Base-by-base conservation (phyloP, 768 basidiomycete species). In the Tylopilus sp. region DNA sequence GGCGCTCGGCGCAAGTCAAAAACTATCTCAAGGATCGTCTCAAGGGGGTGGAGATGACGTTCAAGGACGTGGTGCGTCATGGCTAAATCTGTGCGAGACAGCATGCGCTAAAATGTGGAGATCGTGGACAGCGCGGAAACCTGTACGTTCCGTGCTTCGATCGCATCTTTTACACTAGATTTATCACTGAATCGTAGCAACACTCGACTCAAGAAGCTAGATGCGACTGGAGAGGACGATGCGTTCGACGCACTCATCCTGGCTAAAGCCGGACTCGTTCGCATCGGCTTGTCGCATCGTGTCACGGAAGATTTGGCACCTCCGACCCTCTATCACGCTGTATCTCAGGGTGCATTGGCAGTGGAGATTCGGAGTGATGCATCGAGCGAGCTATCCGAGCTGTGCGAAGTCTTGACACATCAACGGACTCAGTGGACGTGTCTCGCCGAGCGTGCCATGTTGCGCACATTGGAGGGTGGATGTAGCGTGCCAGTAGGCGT, bases 401-500 rank as follows among this genome's bases (percentile, higher is more conserved):
- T 95, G 26, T 85, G 93, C 65, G 71, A 77, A 30, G 75, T 73
- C 22, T 67, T 94, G 42, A 90, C 82, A 1, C 89, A 97, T 65
- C 80, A 83, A 72, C 75, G 79, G 65, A 93, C 92, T 0, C 77
- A 83, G 42, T 91, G 85, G 85, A 72, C 64, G 48, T 91, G 87
- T 61, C 72, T 79, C 22, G 92, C 93, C 2, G 97, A 99, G 70
- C 81, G 97, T 13, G 89, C 87, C 1, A 87, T 89, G 69, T 74
- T 98, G 56, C 77, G 86, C n/a, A 85, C 86, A 21, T 75, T 98
- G 47, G 97, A 98, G 69, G 97, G 97, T 25, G 97, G 97, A 22
- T 99, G 97, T 71, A 94, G 91, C 55, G 95, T 99, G 0, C 95
- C 95, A 3, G 94, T 99, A 15, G 95, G 95, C 4, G 85, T 91